Evolutionary conservation across 192 early-diverging fungal genomes (phyloP).

Genomic region (Coemansia sp.): DNA sequence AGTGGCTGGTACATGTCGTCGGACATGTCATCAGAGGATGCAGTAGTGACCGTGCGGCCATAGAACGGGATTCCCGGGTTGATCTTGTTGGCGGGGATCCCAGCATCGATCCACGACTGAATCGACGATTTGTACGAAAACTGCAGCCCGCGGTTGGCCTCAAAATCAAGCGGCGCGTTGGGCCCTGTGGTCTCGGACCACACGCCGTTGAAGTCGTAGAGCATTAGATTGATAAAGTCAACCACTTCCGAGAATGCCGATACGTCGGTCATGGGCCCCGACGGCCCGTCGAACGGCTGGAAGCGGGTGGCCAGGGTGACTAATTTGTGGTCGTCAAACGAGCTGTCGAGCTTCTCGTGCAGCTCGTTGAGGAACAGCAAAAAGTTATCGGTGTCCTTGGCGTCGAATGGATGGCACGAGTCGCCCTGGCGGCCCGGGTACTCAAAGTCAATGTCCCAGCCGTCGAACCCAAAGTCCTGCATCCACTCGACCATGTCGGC

Average conservation of each 20-base stretch:
- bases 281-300: conserved; percentile 58
- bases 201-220: conserved; percentile 64
- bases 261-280: conserved; percentile 55
- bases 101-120: conserved; percentile 56
- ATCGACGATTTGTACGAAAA: conserved; percentile 51
- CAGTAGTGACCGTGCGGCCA: conserved; percentile 55
- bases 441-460: conserved; percentile 77
- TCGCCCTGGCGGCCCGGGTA: conserved; percentile 60
- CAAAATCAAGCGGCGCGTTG: conserved; percentile 57
- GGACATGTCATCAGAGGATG: conserved; percentile 22
- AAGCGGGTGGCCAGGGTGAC: conserved; percentile 65
- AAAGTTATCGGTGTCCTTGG: conserved; percentile 61
- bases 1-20: conserved; percentile 41
- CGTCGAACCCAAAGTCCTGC: conserved; percentile 59
- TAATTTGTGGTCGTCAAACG: conserved; percentile 51
- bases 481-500: conserved; percentile 54
- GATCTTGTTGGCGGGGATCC: conserved; percentile 59
- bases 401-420: conserved; percentile 49
- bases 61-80: conserved; percentile 63
- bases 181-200: conserved; percentile 63
- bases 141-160: conserved; percentile 26
- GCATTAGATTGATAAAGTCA: conserved; percentile 69
- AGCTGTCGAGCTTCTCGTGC: conserved; percentile 46
- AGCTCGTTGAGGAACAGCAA: conserved; percentile 59
- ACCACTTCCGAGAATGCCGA: conserved; percentile 58